Evolutionary conservation across 495 filamentous ascomycete genomes (phyloP).

Genomic region (Schizothecium vesticola): DNA sequence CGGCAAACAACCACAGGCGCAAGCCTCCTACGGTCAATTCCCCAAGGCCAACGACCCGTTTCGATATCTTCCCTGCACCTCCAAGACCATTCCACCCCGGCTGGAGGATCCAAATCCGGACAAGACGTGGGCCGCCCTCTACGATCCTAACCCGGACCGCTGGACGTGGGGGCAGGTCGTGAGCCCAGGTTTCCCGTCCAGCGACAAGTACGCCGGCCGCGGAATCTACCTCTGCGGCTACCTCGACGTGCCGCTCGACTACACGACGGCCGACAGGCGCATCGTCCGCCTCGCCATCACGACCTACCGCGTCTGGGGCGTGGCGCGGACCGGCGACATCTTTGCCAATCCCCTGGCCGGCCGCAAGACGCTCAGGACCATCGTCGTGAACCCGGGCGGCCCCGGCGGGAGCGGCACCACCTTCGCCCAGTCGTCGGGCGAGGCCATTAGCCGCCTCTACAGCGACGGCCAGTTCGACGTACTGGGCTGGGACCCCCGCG

Average conservation of each 20-base stretch:
- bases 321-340: conserved; percentile 20
- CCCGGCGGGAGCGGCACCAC: conserved; percentile 42
- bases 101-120: conserved; percentile 30
- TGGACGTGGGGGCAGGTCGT: conserved; percentile 37
- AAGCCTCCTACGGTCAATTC: conserved; percentile 34
- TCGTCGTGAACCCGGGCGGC: conserved; percentile 44
- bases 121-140: conserved; percentile 34
- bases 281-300: conserved; percentile 42
- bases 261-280: conserved; percentile 35
- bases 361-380: conserved; percentile 40
- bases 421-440: conserved; percentile 33
- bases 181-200: not conserved
- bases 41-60: conserved; percentile 36
- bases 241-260: conserved; percentile 45
- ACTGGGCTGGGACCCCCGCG: conserved; percentile 53
- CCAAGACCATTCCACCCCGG: conserved; percentile 30
- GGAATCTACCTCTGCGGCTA: conserved; percentile 43
- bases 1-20: not conserved
- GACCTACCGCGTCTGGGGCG: conserved; percentile 42
- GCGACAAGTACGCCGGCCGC: conserved; percentile 33
- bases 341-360: conserved; percentile 13
- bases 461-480: conserved; percentile 44
- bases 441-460: conserved; percentile 31
- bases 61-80: conserved; percentile 40
- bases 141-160: conserved; percentile 37